These are phyloP conservation scores for Ceratobasidium papillatum DNA, from an alignment of 1,284 basidiomycete genomes.

Conservation along the genomic window DNA sequence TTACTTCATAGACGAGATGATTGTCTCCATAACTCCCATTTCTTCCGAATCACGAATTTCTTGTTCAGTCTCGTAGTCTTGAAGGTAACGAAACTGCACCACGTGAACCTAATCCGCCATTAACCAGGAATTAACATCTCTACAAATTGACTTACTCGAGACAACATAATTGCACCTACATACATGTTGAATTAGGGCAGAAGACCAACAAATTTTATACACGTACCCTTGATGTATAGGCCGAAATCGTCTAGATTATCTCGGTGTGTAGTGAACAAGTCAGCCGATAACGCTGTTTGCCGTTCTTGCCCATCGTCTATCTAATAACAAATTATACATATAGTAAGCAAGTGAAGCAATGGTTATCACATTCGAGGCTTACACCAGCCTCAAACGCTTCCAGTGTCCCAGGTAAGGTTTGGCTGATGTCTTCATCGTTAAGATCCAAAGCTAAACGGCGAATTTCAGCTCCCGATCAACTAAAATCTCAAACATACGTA, in stretches of 20 bases:
- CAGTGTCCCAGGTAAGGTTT: slow-evolving; percentile 38
- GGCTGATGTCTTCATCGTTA: slow-evolving; percentile 42
- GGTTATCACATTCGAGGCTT: neutral
- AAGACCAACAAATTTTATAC: no score
- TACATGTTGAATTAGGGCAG: neutral
- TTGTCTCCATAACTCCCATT: slow-evolving; percentile 9
- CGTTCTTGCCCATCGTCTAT: slow-evolving; percentile 16
- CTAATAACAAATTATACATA: neutral
- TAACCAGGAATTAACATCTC: neutral
- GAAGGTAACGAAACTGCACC: neutral
- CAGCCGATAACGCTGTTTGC: slow-evolving; percentile 11
- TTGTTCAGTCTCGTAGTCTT: neutral
- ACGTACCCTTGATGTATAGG: slow-evolving; percentile 20
- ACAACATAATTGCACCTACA: slow-evolving; percentile 33
- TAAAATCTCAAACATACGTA: neutral
- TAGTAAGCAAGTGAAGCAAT: neutral
- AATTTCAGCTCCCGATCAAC: neutral
- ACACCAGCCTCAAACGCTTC: slow-evolving; percentile 38
- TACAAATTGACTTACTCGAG: neutral
- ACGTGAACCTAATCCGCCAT: neutral
- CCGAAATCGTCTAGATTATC: slow-evolving; percentile 29
- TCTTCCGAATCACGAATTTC: slow-evolving; percentile 15
- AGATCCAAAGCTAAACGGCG: neutral
- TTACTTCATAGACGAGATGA: slow-evolving; percentile 12
- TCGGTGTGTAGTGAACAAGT: slow-evolving; percentile 20